A percentile compares a stretch with the other conserved stretches of the same genome.
These are phyloP conservation scores for Scalesia atractyloides DNA, from an alignment of 129 eudicot genomes.

Conservation along the genomic window DNA sequence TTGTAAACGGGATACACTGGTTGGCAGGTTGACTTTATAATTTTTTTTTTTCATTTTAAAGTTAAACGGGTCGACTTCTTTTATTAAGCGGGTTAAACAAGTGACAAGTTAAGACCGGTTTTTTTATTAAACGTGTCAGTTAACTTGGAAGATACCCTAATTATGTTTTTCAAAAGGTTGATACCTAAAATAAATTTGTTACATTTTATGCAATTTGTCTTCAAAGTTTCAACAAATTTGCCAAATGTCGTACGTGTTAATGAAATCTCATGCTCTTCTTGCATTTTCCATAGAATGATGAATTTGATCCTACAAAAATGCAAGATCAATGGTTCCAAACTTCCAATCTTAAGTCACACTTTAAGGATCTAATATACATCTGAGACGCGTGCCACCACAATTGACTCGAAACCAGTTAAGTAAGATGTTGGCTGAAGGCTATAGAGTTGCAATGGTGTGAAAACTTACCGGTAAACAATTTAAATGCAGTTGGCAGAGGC, in stretches of 20 bases:
- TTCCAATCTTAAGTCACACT: not conserved
- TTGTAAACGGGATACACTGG: not conserved
- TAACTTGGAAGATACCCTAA: conserved; percentile 2
- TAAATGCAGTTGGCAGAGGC: conserved; percentile 74
- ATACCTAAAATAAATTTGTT: not conserved
- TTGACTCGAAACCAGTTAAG: not conserved
- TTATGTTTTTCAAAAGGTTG: not conserved
- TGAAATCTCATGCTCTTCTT: not conserved
- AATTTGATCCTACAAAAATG: not conserved
- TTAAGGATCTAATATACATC: not conserved
- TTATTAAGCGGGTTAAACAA: not conserved
- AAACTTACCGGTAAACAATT: conserved; percentile 82
- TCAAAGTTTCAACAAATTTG: not conserved
- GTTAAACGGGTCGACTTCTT: not conserved
- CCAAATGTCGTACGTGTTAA: not conserved
- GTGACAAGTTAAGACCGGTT: not conserved
- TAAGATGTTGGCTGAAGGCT: conserved; percentile 8
- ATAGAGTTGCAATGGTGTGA: conserved; percentile 1
- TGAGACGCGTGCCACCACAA: not conserved
- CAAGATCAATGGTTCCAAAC: not conserved
- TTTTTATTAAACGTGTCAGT: not conserved
- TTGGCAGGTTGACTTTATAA: not conserved
- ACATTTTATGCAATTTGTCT: not conserved
- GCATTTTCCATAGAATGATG: conserved; percentile 2
- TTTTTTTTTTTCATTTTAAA: not conserved